These are phyloP conservation scores for Bruguiera hainesii DNA, from an alignment of 441 rosid genomes.

Conservation along the genomic window DNA sequence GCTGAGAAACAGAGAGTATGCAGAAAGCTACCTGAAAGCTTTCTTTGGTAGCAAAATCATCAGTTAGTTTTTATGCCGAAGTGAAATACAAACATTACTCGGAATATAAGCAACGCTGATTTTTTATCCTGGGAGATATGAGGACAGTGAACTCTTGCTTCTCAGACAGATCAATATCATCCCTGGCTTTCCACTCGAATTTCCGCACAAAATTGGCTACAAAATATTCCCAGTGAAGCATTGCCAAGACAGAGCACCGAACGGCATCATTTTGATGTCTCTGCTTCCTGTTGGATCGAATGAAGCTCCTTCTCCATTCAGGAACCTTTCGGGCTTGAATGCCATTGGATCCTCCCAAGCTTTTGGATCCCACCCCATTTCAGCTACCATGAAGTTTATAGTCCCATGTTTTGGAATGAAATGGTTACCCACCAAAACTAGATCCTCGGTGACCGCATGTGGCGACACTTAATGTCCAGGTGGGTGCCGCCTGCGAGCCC, in stretches of 20 bases:
- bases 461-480: not conserved
- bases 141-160: constrained; percentile 10
- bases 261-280: constrained; percentile 19
- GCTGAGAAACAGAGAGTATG: no score
- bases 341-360: not conserved
- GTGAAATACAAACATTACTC: no score
- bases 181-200: constrained; percentile 10
- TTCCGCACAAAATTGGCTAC: constrained; percentile 16
- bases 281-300: not conserved
- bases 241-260: constrained; percentile 12
- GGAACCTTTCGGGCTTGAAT: not conserved
- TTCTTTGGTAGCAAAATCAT: no score
- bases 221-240: constrained; percentile 18
- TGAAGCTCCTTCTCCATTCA: not conserved
- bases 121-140: no score
- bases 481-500: not conserved
- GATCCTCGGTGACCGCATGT: not conserved
- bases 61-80: no score
- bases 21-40: no score
- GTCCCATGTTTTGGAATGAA: not conserved
- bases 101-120: no score
- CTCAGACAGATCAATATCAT: constrained; percentile 13
- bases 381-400: not conserved
- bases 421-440: not conserved
- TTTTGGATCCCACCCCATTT: not conserved